Evolutionary conservation across 2,329 filamentous ascomycete genomes (phyloP).

Genomic region (Geosmithia putterillii): DNA sequence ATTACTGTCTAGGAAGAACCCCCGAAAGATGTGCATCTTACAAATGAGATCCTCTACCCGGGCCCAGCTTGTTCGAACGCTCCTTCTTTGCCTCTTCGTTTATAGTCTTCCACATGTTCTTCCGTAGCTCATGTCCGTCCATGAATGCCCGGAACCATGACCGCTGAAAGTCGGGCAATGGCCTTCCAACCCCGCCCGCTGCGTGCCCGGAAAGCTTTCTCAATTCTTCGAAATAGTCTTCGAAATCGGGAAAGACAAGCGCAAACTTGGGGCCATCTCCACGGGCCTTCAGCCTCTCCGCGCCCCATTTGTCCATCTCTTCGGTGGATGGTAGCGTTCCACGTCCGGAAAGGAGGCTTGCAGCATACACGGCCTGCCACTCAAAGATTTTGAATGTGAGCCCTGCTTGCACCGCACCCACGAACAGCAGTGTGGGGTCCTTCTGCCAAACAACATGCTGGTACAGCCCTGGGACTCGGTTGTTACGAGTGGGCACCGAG

Average conservation of each 20-base stretch:
- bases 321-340: slow-evolving; percentile 32
- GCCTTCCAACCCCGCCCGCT: slow-evolving; percentile 27
- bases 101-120: slow-evolving; percentile 42
- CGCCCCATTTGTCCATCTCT: slow-evolving; percentile 45
- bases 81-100: slow-evolving; percentile 19
- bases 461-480: slow-evolving; percentile 42
- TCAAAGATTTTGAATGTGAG: slow-evolving; percentile 59
- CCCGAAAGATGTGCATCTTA: too few relatives aligned
- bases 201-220: slow-evolving; percentile 35
- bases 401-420: slow-evolving; percentile 43
- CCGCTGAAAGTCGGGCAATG: slow-evolving; percentile 28
- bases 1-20: too few relatives aligned
- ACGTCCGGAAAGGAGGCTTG: slow-evolving; percentile 43
- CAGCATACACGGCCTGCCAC: slow-evolving; percentile 53
- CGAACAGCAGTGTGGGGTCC: slow-evolving; percentile 43
- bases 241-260: slow-evolving; percentile 47
- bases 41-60: not conserved
- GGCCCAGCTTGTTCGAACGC: not conserved
- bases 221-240: slow-evolving; percentile 50
- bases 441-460: slow-evolving; percentile 43
- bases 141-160: slow-evolving; percentile 38
- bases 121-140: slow-evolving; percentile 40
- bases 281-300: slow-evolving; percentile 34
- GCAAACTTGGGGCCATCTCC: slow-evolving; percentile 47
- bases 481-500: slow-evolving; percentile 35